These are phyloP conservation scores for Fusarium chaquense DNA, from an alignment of 2,329 filamentous ascomycete genomes.

Conservation along the genomic window DNA sequence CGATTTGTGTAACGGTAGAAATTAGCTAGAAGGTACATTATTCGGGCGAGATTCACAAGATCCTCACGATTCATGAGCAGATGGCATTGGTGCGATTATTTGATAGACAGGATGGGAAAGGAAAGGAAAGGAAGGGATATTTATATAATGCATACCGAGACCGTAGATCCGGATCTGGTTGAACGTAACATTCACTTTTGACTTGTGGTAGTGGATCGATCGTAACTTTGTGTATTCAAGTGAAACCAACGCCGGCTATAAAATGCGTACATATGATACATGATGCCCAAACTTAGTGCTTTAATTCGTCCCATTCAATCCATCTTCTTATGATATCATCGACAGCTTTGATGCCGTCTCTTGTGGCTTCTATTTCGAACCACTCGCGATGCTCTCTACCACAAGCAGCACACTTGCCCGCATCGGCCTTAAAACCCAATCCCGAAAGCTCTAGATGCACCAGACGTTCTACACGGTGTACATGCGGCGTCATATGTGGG, in stretches of 20 bases:
- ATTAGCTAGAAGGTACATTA: conserved; percentile 8
- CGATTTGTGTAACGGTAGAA: conserved; percentile 61
- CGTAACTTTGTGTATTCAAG: conserved; percentile 32
- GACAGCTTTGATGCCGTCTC: conserved; percentile 75
- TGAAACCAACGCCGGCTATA: conserved; percentile 26
- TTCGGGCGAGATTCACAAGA: conserved; percentile 19
- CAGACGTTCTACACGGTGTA: conserved; percentile 87
- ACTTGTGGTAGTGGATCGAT: conserved; percentile 13
- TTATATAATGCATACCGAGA: conserved; percentile 29
- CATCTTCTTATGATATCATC: conserved; percentile 81
- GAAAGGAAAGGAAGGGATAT: background rate
- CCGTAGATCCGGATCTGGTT: conserved; percentile 24
- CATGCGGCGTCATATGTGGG: conserved; percentile 82
- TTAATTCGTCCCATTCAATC: conserved; percentile 83
- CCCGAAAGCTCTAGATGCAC: conserved; percentile 89
- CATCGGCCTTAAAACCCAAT: conserved; percentile 66
- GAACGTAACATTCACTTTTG: conserved; percentile 11
- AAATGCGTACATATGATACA: conserved; percentile 22
- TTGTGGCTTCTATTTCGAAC: conserved; percentile 87
- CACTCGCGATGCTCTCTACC: conserved; percentile 91
- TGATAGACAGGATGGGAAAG: conserved; percentile 29
- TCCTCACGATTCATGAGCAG: conserved; percentile 47
- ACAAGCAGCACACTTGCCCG: conserved; percentile 77
- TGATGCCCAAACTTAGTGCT: conserved; percentile 32
- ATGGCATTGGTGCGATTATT: conserved; percentile 32